Conservation (phyloP, 495 filamentous ascomycete genomes). For the Lindgomyces ingoldianus region DNA sequence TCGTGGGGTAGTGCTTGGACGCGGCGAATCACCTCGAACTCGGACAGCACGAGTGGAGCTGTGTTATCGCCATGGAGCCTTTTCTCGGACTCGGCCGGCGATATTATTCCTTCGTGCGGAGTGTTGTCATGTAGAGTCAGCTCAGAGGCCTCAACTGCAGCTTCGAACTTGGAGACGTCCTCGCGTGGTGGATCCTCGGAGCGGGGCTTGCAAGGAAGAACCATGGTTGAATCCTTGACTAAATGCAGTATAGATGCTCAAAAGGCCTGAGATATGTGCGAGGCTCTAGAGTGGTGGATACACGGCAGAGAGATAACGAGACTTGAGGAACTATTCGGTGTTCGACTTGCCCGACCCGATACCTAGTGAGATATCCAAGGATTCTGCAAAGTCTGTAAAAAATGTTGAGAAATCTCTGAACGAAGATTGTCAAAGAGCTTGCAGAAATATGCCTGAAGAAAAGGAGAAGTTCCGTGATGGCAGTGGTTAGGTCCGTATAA, state of each 20-base stretch:
- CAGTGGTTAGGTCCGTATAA: background rate
- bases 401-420: no score
- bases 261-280: background rate
- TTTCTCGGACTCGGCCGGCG: background rate
- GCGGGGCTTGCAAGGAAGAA: background rate
- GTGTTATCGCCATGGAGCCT: background rate
- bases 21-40: background rate
- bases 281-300: no score
- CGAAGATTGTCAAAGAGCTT: no score
- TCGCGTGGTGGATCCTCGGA: background rate
- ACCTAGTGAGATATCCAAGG: no score
- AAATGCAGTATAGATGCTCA: background rate
- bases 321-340: no score
- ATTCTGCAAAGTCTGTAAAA: background rate
- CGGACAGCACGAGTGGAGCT: constrained; percentile 1
- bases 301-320: background rate
- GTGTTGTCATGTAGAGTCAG: background rate
- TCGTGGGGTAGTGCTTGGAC: background rate
- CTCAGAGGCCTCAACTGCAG: background rate
- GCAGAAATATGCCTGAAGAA: no score
- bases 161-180: background rate
- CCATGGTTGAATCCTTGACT: background rate
- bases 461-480: background rate
- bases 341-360: no score
- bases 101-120: background rate